phyloP scores from a whole-genome alignment of 2,329 filamentous ascomycete genomes.

The Calonectria montana region DNA sequence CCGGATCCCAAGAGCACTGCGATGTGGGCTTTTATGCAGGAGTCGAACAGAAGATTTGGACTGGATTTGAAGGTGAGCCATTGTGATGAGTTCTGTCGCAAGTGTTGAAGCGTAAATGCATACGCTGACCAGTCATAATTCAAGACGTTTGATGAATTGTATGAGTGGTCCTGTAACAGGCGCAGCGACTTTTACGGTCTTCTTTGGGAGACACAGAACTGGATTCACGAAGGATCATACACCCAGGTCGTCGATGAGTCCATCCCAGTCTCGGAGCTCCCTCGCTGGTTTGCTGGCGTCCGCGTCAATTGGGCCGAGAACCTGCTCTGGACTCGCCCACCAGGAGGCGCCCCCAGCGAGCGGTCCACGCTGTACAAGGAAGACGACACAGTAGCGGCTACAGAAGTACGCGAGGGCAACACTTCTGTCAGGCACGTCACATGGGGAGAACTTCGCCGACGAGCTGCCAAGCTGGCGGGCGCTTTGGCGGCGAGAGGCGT shows the following conservation, averaged over 20 bases:
- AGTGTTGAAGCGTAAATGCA: not conserved
- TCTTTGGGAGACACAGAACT: conserved; percentile 68
- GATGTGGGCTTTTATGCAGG: conserved; percentile 76
- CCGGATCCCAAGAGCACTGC: conserved; percentile 69
- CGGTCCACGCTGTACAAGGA: conserved; percentile 72
- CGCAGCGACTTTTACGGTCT: conserved; percentile 74
- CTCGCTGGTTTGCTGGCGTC: conserved; percentile 82
- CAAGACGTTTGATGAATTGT: conserved; percentile 76
- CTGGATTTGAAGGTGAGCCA: conserved; percentile 66
- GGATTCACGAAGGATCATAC: conserved; percentile 73
- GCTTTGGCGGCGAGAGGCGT: conserved; percentile 77
- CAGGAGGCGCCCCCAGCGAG: conserved; percentile 54
- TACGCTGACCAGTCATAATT: conserved; percentile 51
- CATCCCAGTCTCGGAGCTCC: conserved; percentile 76
- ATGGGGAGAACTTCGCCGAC: conserved; percentile 73
- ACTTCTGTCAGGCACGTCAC: conserved; percentile 67
- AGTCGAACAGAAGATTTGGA: conserved; percentile 68
- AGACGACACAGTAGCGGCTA: conserved; percentile 76
- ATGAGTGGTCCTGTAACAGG: conserved; percentile 73
- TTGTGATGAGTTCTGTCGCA: not conserved
- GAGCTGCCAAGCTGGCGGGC: conserved; percentile 69
- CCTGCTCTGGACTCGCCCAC: conserved; percentile 70
- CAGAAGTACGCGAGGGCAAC: conserved; percentile 77
- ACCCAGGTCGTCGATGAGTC: conserved; percentile 74
- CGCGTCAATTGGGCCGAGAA: conserved; percentile 85